These are phyloP conservation scores for Esteya vermicola DNA, from an alignment of 2,329 filamentous ascomycete species.

Conservation along the genomic window DNA sequence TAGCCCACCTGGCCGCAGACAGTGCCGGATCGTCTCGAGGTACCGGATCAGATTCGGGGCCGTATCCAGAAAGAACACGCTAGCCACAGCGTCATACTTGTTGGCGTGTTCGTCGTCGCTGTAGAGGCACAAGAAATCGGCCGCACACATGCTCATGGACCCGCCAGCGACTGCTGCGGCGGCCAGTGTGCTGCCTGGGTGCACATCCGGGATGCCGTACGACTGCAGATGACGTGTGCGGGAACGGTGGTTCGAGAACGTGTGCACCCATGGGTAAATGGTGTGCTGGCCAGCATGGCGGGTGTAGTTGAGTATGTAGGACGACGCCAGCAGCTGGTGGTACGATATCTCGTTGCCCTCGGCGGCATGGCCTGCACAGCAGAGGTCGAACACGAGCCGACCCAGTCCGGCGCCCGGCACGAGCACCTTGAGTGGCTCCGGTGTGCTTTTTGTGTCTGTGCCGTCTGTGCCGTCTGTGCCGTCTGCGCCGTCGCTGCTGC, in stretches of 20 bases:
- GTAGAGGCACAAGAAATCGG: constrained; percentile 87
- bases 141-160: constrained; percentile 82
- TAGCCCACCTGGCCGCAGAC: constrained; percentile 62
- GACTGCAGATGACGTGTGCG: constrained; percentile 61
- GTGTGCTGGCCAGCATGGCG: constrained; percentile 45
- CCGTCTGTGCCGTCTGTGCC: no score
- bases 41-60: constrained; percentile 88
- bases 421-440: constrained; percentile 45
- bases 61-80: constrained; percentile 94
- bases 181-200: constrained; percentile 44
- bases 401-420: constrained; percentile 85
- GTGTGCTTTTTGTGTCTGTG: not conserved
- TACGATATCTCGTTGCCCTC: constrained; percentile 97
- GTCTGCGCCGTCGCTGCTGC: no score
- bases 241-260: constrained; percentile 71
- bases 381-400: constrained; percentile 78
- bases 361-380: constrained; percentile 52
- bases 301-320: constrained; percentile 60
- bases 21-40: constrained; percentile 67
- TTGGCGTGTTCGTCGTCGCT: constrained; percentile 44
- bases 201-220: constrained; percentile 68
- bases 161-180: constrained; percentile 19
- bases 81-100: constrained; percentile 68
- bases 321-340: constrained; percentile 82
- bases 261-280: constrained; percentile 74